Conservation (phyloP, 192 early-diverging fungal species). For the Coemansia sp. region DNA sequence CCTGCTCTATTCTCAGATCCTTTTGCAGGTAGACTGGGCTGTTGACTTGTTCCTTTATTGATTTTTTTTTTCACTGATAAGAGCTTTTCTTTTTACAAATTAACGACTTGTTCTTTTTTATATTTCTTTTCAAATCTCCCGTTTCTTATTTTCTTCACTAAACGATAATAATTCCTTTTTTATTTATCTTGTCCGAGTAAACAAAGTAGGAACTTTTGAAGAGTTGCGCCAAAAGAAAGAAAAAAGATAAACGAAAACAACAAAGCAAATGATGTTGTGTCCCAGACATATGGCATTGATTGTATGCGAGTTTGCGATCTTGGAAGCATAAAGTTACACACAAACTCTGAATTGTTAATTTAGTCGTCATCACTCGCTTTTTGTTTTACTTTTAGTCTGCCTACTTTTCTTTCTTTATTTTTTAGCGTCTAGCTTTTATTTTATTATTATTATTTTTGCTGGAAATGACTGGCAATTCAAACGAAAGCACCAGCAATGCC, state of each 20-base stretch:
- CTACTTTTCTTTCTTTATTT: not conserved
- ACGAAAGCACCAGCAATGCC: conserved; percentile 1
- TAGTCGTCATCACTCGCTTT: not conserved
- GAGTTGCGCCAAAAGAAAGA: not conserved
- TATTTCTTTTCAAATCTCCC: conserved; percentile 3
- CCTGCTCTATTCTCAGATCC: not conserved
- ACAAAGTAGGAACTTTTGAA: not conserved
- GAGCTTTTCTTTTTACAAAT: no score
- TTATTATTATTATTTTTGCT: not conserved
- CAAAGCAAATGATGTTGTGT: no score
- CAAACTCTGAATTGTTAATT: not conserved
- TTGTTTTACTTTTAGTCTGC: not conserved
- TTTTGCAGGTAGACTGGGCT: no score
- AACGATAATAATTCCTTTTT: not conserved
- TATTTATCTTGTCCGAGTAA: not conserved
- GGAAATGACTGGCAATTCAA: not conserved
- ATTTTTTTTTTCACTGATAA: no score
- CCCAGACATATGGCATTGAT: not conserved
- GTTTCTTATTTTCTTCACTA: not conserved
- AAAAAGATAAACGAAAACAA: not conserved
- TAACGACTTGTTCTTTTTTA: conserved; percentile 3
- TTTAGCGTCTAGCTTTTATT: not conserved
- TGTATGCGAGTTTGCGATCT: not conserved
- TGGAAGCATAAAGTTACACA: not conserved
- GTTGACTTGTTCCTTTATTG: no score